Percentiles rank a stretch among this genome's conserved stretches.
Conservation (phyloP, 2,329 filamentous ascomycete species). For the Parafenestella ontariensis region DNA sequence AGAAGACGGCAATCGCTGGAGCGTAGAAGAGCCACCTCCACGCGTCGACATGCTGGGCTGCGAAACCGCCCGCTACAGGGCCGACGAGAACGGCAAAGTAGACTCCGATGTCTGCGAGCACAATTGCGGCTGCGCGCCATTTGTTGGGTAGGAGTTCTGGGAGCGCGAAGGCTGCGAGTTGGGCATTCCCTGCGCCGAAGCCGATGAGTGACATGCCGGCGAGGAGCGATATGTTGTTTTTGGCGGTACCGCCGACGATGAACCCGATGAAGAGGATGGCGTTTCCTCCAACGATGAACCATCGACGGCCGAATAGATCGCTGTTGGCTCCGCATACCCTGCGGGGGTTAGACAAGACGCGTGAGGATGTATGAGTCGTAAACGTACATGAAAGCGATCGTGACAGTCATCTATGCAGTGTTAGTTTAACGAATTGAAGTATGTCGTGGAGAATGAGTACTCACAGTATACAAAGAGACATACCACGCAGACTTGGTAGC, state of each 20-base stretch:
- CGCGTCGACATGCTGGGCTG: slow-evolving; percentile 42
- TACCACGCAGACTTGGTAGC: slow-evolving; percentile 44
- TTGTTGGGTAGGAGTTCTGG: slow-evolving; percentile 59
- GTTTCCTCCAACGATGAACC: slow-evolving; percentile 56
- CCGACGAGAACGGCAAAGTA: slow-evolving; percentile 57
- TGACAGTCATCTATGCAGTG: slow-evolving; percentile 44
- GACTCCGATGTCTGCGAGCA: slow-evolving; percentile 37
- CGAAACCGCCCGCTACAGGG: slow-evolving; percentile 55
- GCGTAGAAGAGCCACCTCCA: slow-evolving; percentile 59
- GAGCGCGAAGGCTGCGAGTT: slow-evolving; percentile 54
- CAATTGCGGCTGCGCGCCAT: slow-evolving; percentile 42
- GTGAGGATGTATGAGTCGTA: neutral
- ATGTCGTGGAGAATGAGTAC: neutral
- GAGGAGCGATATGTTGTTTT: slow-evolving; percentile 50
- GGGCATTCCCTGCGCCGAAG: slow-evolving; percentile 40
- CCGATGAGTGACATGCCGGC: slow-evolving; percentile 53
- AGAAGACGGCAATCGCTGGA: slow-evolving; percentile 52
- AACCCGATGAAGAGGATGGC: slow-evolving; percentile 50
- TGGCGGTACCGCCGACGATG: slow-evolving; percentile 47
- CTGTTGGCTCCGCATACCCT: slow-evolving; percentile 51
- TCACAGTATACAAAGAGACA: slow-evolving; percentile 45
- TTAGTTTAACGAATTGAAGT: neutral
- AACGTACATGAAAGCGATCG: slow-evolving; percentile 49
- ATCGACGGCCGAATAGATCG: slow-evolving; percentile 57
- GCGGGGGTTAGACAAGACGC: neutral